Base-by-base conservation (phyloP, 352 stramenopile species). In the Phytophthora macrochlamydospora region DNA sequence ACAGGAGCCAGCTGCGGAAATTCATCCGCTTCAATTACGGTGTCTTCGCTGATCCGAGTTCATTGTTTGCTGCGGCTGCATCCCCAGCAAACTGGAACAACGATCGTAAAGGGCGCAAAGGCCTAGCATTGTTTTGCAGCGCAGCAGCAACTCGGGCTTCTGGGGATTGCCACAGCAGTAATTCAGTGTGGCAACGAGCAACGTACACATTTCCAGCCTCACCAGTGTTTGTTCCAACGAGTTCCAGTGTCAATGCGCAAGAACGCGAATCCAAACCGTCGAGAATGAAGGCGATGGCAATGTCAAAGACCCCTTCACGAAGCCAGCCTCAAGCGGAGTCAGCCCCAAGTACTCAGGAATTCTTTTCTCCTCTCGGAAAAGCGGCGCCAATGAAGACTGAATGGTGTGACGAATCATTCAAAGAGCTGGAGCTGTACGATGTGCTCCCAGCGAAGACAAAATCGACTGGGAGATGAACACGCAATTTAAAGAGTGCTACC, bases 1-100 rank as follows among this genome's bases (percentile, higher is more conserved):
- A 78, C 62, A 74, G 74, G 48, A 53, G 57, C 8, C 62, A 51
- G 18, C 51, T 60, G n/a, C 69, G 76, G 18, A 92, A 91, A 52
- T 68, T 74, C 46, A 71, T 86, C 4, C 62, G 61, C 1, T 89
- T 92, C 61, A 90, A 92, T 59, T 75, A 80, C 32, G 69, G 59
- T 7, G 64, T 92, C 37, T 89, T 92, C 31, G 83, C 58, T 4
- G 51, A 79, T 46, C 56, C 68, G 30, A 67, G 54, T 4, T 56
- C 64, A 11, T 72, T 81, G 57, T 75, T 65, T 67, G 69, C 68
- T 45, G 35, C 40, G 38, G 45, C 56, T 43, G 45, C 62, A 1
- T 49, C 33, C 37, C 40, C 46, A 30, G 45, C 48, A 24, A 42
- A 58, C 14, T 57, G 40, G 50, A 48, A 38, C 32, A n/a, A 29